phyloP scores from a whole-genome alignment of 2,329 filamentous ascomycete species.

The Sphaerulina vaccinii region DNA sequence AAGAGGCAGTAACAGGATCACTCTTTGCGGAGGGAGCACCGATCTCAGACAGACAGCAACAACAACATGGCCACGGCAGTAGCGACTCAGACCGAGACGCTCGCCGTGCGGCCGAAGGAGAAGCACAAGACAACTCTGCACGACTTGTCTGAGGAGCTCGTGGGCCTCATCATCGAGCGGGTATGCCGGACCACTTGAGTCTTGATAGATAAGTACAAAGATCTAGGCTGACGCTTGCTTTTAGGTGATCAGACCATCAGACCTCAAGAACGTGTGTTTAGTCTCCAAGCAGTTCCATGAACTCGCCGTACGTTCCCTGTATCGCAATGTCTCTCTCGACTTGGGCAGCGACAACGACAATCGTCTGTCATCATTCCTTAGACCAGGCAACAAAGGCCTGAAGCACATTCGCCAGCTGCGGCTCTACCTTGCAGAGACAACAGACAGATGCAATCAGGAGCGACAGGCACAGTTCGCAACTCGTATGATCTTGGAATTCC shows the following conservation, averaged over 20 bases:
- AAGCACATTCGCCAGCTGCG: conserved; percentile 47
- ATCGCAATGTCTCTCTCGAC: conserved; percentile 49
- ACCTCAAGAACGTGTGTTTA: conserved; percentile 50
- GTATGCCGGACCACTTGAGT: conserved; percentile 17
- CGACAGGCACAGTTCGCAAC: conserved; percentile 49
- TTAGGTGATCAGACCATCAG: conserved; percentile 47
- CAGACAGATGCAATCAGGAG: conserved; percentile 45
- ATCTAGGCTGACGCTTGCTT: conserved; percentile 4
- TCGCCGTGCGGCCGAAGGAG: conserved; percentile 2
- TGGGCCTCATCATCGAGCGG: conserved; percentile 29
- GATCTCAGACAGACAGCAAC: not conserved
- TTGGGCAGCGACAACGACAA: conserved; percentile 47
- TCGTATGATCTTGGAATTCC: conserved; percentile 50
- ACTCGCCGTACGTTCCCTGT: conserved; percentile 47
- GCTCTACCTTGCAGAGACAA: conserved; percentile 46
- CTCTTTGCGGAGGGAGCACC: not conserved
- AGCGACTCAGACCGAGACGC: conserved; percentile 23
- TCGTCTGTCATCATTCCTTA: conserved; percentile 47
- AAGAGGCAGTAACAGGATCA: not conserved
- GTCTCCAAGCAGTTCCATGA: conserved; percentile 49
- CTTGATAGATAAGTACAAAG: not conserved
- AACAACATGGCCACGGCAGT: conserved; percentile 24
- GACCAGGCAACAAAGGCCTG: conserved; percentile 49
- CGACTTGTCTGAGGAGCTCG: conserved; percentile 29
- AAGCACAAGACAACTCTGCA: conserved; percentile 21